These are phyloP conservation scores for Paraphaeosphaeria minitans DNA, from an alignment of 2,329 filamentous ascomycete species.

Conservation along the genomic window DNA sequence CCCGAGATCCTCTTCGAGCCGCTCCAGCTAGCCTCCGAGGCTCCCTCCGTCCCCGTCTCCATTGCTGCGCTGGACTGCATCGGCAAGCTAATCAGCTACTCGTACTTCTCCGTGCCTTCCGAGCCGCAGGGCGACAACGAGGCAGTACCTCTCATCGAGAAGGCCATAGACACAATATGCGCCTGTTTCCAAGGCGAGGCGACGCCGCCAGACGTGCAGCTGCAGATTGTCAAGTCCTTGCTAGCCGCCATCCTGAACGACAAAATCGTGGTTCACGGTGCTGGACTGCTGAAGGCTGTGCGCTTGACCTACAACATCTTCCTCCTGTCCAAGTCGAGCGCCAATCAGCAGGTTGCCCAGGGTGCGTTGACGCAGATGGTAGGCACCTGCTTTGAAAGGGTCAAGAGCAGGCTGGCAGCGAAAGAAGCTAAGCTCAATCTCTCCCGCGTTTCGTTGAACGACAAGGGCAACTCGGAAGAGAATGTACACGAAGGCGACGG, in stretches of 20 bases:
- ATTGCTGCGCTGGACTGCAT: conserved; percentile 96
- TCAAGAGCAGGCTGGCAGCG: conserved; percentile 82
- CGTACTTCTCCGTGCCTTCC: conserved; percentile 83
- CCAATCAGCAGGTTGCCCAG: conserved; percentile 96
- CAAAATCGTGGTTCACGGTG: conserved; percentile 97
- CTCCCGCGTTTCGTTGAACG: conserved; percentile 52
- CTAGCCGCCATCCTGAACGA: conserved; percentile 95
- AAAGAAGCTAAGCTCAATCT: conserved; percentile 76
- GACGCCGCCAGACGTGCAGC: conserved; percentile 87
- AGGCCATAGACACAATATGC: conserved; percentile 98
- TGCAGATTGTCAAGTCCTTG: conserved; percentile 97
- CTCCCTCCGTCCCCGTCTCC: conserved; percentile 81
- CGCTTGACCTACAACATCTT: conserved; percentile 99
- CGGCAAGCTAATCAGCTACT: conserved; percentile 98
- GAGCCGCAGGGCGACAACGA: conserved; percentile 47
- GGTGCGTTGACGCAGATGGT: conserved; percentile 98
- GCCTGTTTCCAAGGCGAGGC: conserved; percentile 98
- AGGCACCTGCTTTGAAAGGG: conserved; percentile 94
- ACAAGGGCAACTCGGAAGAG: conserved; percentile 40
- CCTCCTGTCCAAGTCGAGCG: conserved; percentile 87
- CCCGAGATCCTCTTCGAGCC: conserved; percentile 92
- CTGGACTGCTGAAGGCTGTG: conserved; percentile 92
- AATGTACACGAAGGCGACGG: conserved; percentile 32
- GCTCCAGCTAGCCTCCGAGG: conserved; percentile 85
- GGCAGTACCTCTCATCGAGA: conserved; percentile 82